A percentile compares a stretch with the other conserved stretches of the same genome.
phyloP scores from a whole-genome alignment of 805 yeast species.

The Nakazawaea wyomingensis region DNA sequence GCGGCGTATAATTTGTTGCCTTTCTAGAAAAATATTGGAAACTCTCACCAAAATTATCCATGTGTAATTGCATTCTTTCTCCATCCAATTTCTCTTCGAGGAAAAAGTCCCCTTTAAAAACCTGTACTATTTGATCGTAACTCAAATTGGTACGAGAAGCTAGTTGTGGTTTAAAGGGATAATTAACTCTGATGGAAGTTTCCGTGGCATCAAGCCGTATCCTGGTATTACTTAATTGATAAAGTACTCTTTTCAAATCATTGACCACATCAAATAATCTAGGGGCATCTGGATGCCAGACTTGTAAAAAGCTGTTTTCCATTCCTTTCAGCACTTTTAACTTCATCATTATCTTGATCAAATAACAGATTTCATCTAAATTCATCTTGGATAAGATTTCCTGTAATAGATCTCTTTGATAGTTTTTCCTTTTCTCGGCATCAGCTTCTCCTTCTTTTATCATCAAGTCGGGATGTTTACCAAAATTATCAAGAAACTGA shows the following conservation, averaged over 20 bases:
- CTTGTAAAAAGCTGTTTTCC: constrained; percentile 49
- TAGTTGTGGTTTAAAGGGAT: constrained; percentile 73
- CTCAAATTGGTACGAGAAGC: constrained; percentile 50
- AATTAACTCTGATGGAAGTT: constrained; percentile 36
- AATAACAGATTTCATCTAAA: constrained; percentile 60
- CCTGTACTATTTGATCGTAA: constrained; percentile 45
- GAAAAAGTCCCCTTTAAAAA: constrained; percentile 46
- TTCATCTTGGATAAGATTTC: constrained; percentile 50
- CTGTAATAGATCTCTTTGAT: constrained; percentile 39
- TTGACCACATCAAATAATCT: constrained; percentile 60
- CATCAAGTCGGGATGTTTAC: constrained; percentile 19
- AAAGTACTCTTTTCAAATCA: constrained; percentile 55
- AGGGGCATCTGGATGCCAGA: constrained; percentile 80
- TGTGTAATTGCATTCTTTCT: constrained; percentile 79
- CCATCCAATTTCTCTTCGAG: constrained; percentile 95
- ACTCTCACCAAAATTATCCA: constrained; percentile 31
- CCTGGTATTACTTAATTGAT: constrained; percentile 47
- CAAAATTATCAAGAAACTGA: constrained; percentile 37
- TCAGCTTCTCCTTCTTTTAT: not conserved
- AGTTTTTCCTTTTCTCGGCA: constrained; percentile 23
- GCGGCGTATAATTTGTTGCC: constrained; percentile 65
- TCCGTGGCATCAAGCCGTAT: constrained; percentile 36
- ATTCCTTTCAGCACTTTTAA: constrained; percentile 53
- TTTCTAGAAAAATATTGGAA: constrained; percentile 58
- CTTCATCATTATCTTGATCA: constrained; percentile 62